A percentile compares a stretch with the other conserved stretches of the same genome.
Evolutionary conservation across 2,329 filamentous ascomycete genomes (phyloP).

Genomic region (Curvularia verruculosa): DNA sequence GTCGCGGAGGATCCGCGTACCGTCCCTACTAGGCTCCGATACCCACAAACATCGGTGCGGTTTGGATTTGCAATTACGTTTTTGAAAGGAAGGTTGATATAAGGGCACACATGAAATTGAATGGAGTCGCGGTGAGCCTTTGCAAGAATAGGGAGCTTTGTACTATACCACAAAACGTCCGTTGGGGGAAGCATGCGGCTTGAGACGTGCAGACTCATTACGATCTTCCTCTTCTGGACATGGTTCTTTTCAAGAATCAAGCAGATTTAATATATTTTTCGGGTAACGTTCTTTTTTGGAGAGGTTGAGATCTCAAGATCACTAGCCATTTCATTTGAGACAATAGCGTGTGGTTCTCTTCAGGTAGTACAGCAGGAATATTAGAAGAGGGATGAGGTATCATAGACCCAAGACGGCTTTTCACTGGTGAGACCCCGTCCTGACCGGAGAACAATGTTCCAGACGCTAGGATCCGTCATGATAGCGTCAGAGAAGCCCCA

Average conservation of each 20-base stretch:
- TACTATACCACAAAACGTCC: slow-evolving; percentile 12
- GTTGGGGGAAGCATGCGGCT: slow-evolving; percentile 7
- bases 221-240: slow-evolving; percentile 1
- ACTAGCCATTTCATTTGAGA: neutral
- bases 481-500: neutral
- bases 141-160: slow-evolving; percentile 10
- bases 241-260: slow-evolving; percentile 3
- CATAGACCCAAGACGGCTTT: slow-evolving; percentile 3
- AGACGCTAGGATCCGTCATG: slow-evolving; percentile 10
- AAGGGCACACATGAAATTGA: slow-evolving; percentile 15
- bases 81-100: neutral
- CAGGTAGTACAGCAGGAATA: neutral
- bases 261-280: slow-evolving; percentile 14
- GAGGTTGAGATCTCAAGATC: neutral
- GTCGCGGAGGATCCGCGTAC: slow-evolving; percentile 34
- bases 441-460: neutral
- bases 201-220: neutral
- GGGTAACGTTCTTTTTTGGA: neutral
- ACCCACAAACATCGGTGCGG: slow-evolving; percentile 7
- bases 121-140: slow-evolving; percentile 10
- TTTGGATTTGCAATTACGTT: neutral
- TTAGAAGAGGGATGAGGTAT: slow-evolving; percentile 8
- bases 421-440: neutral
- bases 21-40: slow-evolving; percentile 22
- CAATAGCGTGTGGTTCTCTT: slow-evolving; percentile 1